Percentiles rank a stretch among this genome's conserved stretches.
These are phyloP conservation scores for Colletotrichum musae DNA, from an alignment of 2,329 filamentous ascomycete species.

Conservation along the genomic window DNA sequence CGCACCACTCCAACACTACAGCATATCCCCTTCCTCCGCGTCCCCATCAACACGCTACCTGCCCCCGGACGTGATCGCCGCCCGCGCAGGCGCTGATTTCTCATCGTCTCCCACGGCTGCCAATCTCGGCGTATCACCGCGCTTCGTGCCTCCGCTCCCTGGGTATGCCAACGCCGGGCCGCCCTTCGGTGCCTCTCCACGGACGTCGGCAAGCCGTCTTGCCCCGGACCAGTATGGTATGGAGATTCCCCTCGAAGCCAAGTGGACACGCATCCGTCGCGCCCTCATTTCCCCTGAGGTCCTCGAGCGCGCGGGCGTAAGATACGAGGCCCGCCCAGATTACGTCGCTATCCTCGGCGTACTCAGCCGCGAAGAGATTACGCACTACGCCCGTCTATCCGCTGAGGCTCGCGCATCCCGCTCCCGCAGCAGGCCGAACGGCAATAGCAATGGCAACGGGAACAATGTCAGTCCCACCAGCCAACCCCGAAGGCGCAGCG, in stretches of 20 bases:
- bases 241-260: slow-evolving; percentile 69
- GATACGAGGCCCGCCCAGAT: slow-evolving; percentile 72
- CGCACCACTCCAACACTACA: slow-evolving; percentile 50
- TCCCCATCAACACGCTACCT: slow-evolving; percentile 52
- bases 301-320: slow-evolving; percentile 66
- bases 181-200: slow-evolving; percentile 39
- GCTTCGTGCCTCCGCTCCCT: slow-evolving; percentile 54
- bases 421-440: slow-evolving; percentile 31
- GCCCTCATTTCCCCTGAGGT: slow-evolving; percentile 71
- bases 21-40: slow-evolving; percentile 52
- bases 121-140: slow-evolving; percentile 56
- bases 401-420: slow-evolving; percentile 62
- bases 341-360: slow-evolving; percentile 74
- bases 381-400: slow-evolving; percentile 64
- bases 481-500: slow-evolving; percentile 18
- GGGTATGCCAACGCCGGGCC: slow-evolving; percentile 42
- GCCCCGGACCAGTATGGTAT: slow-evolving; percentile 71
- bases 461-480: slow-evolving; percentile 26
- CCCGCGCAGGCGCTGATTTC: slow-evolving; percentile 47
- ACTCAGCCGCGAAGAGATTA: slow-evolving; percentile 66
- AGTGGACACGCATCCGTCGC: slow-evolving; percentile 72
- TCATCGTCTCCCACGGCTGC: slow-evolving; percentile 51
- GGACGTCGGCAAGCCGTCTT: slow-evolving; percentile 54
- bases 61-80: slow-evolving; percentile 50
- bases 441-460: slow-evolving; percentile 38